Percentiles rank a stretch among this genome's conserved stretches.
Conservation (phyloP, 192 early-diverging fungal genomes). For the Coemansia sp. region DNA sequence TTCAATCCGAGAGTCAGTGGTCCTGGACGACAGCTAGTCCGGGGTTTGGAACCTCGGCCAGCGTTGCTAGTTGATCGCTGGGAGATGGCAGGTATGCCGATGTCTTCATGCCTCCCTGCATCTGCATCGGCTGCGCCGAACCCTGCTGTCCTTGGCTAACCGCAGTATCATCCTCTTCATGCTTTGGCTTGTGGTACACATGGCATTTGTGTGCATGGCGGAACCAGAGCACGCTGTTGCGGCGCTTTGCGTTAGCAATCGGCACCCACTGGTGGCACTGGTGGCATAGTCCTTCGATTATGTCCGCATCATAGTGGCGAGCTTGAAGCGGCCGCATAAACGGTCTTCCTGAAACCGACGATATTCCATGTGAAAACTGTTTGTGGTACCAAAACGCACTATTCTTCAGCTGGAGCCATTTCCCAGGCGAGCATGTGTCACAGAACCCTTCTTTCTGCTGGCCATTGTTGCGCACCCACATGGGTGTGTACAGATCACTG, state of each 20-base stretch:
- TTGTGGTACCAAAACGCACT: slow-evolving; percentile 90
- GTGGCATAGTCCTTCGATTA: slow-evolving; percentile 77
- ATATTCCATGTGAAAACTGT: slow-evolving; percentile 83
- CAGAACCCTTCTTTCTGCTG: slow-evolving; percentile 80
- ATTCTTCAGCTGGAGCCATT: slow-evolving; percentile 87
- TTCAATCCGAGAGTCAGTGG: no score
- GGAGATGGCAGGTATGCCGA: no score
- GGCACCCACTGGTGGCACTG: slow-evolving; percentile 82
- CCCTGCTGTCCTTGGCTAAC: no score
- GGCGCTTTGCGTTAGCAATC: slow-evolving; percentile 68
- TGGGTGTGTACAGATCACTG: slow-evolving; percentile 77
- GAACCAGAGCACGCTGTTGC: slow-evolving; percentile 79
- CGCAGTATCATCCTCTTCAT: no score
- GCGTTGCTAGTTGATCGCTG: no score
- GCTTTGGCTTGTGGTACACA: slow-evolving; percentile 71
- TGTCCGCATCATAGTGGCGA: slow-evolving; percentile 62
- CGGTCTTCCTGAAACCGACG: slow-evolving; percentile 74
- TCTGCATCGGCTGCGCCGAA: neutral
- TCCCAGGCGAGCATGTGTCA: slow-evolving; percentile 74
- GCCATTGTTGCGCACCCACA: slow-evolving; percentile 75
- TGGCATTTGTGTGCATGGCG: slow-evolving; percentile 86
- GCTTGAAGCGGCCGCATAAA: slow-evolving; percentile 72
- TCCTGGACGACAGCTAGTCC: no score
- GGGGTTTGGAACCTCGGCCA: no score
- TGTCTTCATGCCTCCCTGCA: neutral